Evolutionary conservation across 345 rosid genomes (phyloP), one percentile per base, ranked within the genome.

Genomic region (Microthlaspi erraticum): DNA sequence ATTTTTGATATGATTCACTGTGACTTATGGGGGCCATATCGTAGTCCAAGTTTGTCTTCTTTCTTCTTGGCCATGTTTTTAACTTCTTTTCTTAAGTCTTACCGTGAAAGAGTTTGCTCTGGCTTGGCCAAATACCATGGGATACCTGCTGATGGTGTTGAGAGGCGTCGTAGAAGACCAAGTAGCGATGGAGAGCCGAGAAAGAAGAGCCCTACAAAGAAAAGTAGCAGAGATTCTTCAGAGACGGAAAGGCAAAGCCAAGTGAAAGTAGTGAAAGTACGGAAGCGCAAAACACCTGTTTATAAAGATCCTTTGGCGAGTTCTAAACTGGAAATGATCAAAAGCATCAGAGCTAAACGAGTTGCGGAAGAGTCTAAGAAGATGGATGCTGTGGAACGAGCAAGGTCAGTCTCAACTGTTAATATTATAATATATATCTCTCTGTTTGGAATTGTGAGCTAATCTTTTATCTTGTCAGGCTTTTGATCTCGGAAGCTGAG

Each of bases 401-500:
- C 98, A 80, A 91, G 97, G 98, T 93, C 66, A 59, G 89, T 76
- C 2, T 20, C 55, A 5, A 4, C 31, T 33, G 48, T 55, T 7
- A 34, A 60, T n/a, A n/a, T n/a, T n/a, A n/a, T n/a, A n/a, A n/a
- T 16, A 60, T 16, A 48, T 12, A 20, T 65, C 52, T 56, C 26
- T 37, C 41, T 63, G 49, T 20, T 11, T 43, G 20, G 36, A 26
- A 49, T 2, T 59, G 59, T 65, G 12, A 60, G 16, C 2, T 32
- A 16, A 26, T 5, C 13, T 14, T 46, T 33, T 20, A 14, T 42
- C 34, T 18, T 58, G 71, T 58, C 85, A 93, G 98, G 87, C 81
- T 84, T 66, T 65, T 93, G 79, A 89, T 93, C 37, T 87, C 84
- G 6, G 94, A 93, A 85, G 97, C 98, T 37, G 90, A 94, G 84